Evolutionary conservation across 1,284 basidiomycete genomes (phyloP).

Genomic region (Trichosporon ovoides): DNA sequence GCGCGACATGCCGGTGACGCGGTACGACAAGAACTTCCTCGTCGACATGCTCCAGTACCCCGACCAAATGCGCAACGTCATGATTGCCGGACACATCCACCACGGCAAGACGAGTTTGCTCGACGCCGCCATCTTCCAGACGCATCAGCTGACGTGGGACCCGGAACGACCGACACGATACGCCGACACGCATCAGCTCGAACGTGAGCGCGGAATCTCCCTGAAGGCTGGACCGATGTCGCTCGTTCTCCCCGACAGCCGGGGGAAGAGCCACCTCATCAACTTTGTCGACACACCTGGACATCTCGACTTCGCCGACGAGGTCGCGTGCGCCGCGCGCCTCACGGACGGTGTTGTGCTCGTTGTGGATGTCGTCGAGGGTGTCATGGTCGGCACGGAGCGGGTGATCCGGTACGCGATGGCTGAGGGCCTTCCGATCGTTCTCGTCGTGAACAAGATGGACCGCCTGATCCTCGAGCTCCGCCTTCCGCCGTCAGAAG

Average conservation of each 20-base stretch:
- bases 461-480: constrained; percentile 95
- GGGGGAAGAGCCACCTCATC: constrained; percentile 86
- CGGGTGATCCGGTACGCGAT: constrained; percentile 77
- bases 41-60: constrained; percentile 87
- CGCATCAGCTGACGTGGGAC: constrained; percentile 90
- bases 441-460: constrained; percentile 94
- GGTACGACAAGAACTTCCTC: constrained; percentile 90
- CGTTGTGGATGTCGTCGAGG: constrained; percentile 93
- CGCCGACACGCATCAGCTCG: constrained; percentile 89
- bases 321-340: constrained; percentile 81
- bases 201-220: constrained; percentile 83
- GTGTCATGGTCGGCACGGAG: constrained; percentile 89
- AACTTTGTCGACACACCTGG: constrained; percentile 97
- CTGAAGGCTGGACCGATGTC: constrained; percentile 97
- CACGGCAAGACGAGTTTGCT: constrained; percentile 96
- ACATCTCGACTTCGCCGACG: constrained; percentile 96
- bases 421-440: constrained; percentile 83
- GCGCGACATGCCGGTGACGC: constrained; percentile 85
- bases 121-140: constrained; percentile 96
- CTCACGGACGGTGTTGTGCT: constrained; percentile 89
- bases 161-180: constrained; percentile 85
- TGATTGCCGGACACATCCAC: constrained; percentile 90
- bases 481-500: constrained; percentile 89
- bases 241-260: constrained; percentile 76
- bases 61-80: constrained; percentile 91